Evolutionary conservation across 2,329 filamentous ascomycete species (phyloP), one percentile per base, ranked within the genome.

Genomic region (Ophiocordyceps sinensis): DNA sequence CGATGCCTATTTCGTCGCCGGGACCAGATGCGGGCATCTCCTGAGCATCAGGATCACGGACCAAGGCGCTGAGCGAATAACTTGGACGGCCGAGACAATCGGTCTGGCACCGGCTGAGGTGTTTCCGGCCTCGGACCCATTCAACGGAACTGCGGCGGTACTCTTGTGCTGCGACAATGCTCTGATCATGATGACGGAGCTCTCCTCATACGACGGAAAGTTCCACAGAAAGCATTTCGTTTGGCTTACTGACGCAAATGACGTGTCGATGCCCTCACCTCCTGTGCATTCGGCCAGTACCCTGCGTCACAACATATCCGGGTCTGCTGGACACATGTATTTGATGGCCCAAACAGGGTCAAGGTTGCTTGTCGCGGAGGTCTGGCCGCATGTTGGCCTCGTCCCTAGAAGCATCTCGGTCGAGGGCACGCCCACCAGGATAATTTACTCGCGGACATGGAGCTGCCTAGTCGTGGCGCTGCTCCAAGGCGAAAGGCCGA

Each of bases 381-480:
- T 80, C 36, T 64, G 70, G 42, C 51, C 57, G 6, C 58, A 62
- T 26, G 50, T 62, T 12, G 64, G 65, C 5, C 61, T 67, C 3
- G 67, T 77, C 4, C 69, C 71, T 31, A 65, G 75, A 28, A 63
- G 58, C 19, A 60, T 78, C 3, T 56, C 60, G 0, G 49, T 76
- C 2, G 49, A 59, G 2, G 69, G 69, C 9, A 68, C 67, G 2
- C 73, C 73, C 2, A 59, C 58, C 12, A 67, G 70, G 35, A 49
- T 79, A 1, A 54, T 80, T 4, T 77, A 74, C 50, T 79, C 73
- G 1, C 61, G 66, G 30, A 57, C 57, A 8, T 64, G 77, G 38
- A 63, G 70, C 32, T 73, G 64, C 45, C 62, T 74, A 26, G 55
- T 80, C 32, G 71, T 75, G n/a, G 72, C 67, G 1, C 61, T 73